Evolutionary conservation across 768 basidiomycete genomes (phyloP).

Genomic region (Naganishia randhawae): DNA sequence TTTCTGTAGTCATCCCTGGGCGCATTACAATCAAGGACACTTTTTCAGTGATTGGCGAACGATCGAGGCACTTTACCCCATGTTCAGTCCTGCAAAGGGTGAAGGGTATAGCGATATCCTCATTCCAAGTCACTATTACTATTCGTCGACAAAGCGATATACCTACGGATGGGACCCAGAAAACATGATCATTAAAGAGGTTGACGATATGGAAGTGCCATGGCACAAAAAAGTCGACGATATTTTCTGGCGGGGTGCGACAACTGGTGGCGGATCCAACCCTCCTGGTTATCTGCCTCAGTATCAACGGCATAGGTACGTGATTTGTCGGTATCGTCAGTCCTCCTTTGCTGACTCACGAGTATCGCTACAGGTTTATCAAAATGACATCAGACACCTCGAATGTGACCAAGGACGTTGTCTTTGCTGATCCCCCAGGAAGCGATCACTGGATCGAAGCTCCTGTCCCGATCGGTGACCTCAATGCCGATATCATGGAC

Average conservation of each 20-base stretch:
- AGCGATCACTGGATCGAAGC: conserved; percentile 62
- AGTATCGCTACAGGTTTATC: conserved; percentile 62
- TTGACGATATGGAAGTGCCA: conserved; percentile 77
- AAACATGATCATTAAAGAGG: conserved; percentile 65
- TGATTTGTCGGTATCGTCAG: conserved; percentile 41
- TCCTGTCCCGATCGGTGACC: conserved; percentile 58
- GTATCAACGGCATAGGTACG: conserved; percentile 80
- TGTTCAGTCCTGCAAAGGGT: conserved; percentile 87
- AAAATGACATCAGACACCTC: conserved; percentile 67
- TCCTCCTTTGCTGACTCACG: conserved; percentile 17
- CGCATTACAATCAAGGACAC: conserved; percentile 83
- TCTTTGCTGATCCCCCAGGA: conserved; percentile 65
- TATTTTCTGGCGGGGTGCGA: conserved; percentile 92
- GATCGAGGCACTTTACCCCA: conserved; percentile 80
- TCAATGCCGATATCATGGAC: conserved; percentile 83
- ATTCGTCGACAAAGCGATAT: conserved; percentile 71
- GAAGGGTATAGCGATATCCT: conserved; percentile 82
- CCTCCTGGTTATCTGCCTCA: conserved; percentile 75
- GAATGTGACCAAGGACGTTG: conserved; percentile 60
- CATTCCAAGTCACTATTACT: conserved; percentile 96
- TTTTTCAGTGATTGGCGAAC: conserved; percentile 97
- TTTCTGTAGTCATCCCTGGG: conserved; percentile 76
- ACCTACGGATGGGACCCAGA: conserved; percentile 88
- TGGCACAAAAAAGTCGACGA: conserved; percentile 86
- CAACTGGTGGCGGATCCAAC: conserved; percentile 86